phyloP scores from a whole-genome alignment of 192 early-diverging fungal genomes.

The Pilaira anomala region DNA sequence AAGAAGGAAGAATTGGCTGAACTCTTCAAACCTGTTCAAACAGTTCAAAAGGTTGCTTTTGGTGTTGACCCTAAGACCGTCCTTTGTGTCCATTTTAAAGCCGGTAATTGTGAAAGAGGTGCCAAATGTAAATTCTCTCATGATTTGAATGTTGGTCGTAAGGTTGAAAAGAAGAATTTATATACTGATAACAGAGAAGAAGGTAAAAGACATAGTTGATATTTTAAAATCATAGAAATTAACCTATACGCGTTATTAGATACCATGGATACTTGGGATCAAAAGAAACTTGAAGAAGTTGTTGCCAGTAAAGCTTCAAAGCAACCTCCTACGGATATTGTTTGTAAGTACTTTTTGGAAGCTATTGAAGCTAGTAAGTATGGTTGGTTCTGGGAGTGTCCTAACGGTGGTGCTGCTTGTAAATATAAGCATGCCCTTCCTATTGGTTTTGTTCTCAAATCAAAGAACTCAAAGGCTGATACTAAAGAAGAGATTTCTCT shows the following conservation, averaged over 20 bases:
- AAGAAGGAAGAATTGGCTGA: slow-evolving; percentile 88
- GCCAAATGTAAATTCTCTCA: slow-evolving; percentile 97
- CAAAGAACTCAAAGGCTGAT: slow-evolving; percentile 80
- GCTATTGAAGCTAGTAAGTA: slow-evolving; percentile 94
- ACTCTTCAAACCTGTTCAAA: slow-evolving; percentile 85
- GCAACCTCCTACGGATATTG: slow-evolving; percentile 92
- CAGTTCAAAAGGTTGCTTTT: slow-evolving; percentile 94
- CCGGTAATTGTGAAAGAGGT: slow-evolving; percentile 87
- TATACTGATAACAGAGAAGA: slow-evolving; percentile 82
- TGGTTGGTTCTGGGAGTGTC: slow-evolving; percentile 99
- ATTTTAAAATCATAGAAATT: no score
- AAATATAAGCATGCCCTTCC: slow-evolving; percentile 97
- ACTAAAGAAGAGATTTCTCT: slow-evolving; percentile 86
- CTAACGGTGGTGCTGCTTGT: slow-evolving; percentile 89
- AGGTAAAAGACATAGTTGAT: slow-evolving; percentile 35
- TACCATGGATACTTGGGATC: slow-evolving; percentile 97
- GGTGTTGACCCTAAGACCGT: slow-evolving; percentile 96
- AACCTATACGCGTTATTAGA: slow-evolving; percentile 44
- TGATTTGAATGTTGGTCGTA: slow-evolving; percentile 85
- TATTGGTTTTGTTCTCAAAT: slow-evolving; percentile 92
- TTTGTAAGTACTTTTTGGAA: slow-evolving; percentile 98
- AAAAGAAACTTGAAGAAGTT: slow-evolving; percentile 85
- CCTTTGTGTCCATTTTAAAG: slow-evolving; percentile 90
- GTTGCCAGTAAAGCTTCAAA: slow-evolving; percentile 82
- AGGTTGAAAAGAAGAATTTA: slow-evolving; percentile 87